phyloP scores from a whole-genome alignment of 306 rosid species.

The Sophora flavescens region DNA sequence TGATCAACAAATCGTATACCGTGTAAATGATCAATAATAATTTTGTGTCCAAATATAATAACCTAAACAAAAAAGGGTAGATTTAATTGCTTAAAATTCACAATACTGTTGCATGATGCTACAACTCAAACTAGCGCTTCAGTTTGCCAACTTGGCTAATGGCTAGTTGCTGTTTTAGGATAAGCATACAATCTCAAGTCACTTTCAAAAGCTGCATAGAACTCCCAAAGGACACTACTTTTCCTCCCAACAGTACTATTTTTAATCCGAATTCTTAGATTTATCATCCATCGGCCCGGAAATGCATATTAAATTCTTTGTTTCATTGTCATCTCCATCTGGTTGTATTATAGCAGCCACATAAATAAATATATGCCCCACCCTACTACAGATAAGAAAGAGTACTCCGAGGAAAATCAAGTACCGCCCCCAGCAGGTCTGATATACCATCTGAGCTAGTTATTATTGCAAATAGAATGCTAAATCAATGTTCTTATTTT shows the following conservation, averaged over 20 bases:
- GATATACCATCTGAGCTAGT: background rate
- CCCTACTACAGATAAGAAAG: constrained; percentile 14
- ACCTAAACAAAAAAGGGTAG: background rate
- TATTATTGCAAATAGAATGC: background rate
- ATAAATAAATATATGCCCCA: constrained; percentile 49
- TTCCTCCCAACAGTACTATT: constrained; percentile 28
- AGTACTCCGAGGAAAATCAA: constrained; percentile 11
- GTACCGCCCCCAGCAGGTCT: background rate
- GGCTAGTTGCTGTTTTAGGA: constrained; percentile 34
- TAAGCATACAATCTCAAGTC: constrained; percentile 40
- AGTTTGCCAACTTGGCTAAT: constrained; percentile 34
- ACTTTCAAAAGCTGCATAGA: constrained; percentile 47
- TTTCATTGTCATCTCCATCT: constrained; percentile 39
- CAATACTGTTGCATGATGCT: constrained; percentile 37
- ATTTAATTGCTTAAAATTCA: constrained; percentile 27
- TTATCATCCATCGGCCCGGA: constrained; percentile 7
- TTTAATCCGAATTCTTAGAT: constrained; percentile 34
- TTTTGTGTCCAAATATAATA: too few relatives aligned
- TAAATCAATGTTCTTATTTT: background rate
- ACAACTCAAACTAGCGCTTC: constrained; percentile 1
- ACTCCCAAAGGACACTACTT: constrained; percentile 15
- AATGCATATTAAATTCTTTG: constrained; percentile 44
- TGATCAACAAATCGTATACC: too few relatives aligned
- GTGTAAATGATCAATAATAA: too few relatives aligned
- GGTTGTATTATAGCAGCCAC: constrained; percentile 41